Percentiles rank a stretch among this genome's conserved stretches.
These are phyloP conservation scores for Metarhizium brunneum DNA, from an alignment of 2,329 filamentous ascomycete genomes.

Conservation along the genomic window DNA sequence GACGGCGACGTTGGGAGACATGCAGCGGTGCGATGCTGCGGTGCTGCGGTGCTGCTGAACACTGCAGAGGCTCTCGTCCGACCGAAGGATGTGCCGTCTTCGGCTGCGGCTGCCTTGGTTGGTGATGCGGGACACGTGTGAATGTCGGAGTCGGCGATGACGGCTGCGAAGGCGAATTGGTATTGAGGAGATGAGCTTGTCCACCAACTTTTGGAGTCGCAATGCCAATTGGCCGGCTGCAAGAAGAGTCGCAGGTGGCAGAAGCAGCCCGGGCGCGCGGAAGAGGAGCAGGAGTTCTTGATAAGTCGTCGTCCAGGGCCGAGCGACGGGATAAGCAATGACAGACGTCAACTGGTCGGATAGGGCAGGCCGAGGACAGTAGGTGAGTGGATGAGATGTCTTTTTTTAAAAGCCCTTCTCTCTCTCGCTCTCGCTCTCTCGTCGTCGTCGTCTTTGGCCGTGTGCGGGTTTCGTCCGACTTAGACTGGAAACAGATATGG, in stretches of 20 bases:
- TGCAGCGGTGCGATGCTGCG: not conserved
- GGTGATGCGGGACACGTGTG: slow-evolving; percentile 9
- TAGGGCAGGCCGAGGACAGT: too few species aligned
- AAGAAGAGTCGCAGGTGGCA: not conserved
- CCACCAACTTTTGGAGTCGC: not conserved
- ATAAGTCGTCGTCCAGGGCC: not conserved
- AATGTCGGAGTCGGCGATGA: slow-evolving; percentile 6
- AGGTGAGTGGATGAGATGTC: too few species aligned
- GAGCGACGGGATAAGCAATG: too few species aligned
- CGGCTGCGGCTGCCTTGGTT: not conserved
- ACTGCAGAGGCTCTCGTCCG: not conserved
- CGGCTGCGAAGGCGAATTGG: not conserved
- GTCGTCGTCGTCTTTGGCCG: too few species aligned
- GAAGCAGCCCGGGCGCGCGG: not conserved
- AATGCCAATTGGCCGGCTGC: slow-evolving; percentile 6
- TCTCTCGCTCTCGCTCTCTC: too few species aligned
- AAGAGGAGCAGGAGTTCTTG: not conserved
- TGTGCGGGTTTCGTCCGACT: too few species aligned
- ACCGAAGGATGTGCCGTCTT: not conserved
- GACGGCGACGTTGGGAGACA: not conserved
- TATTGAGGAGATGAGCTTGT: not conserved
- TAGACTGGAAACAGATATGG: too few species aligned
- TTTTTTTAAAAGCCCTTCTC: too few species aligned
- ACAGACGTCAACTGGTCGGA: too few species aligned
- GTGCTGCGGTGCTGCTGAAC: not conserved